These are phyloP conservation scores for Hygrophoropsis aurantiaca DNA, from an alignment of 768 basidiomycete genomes.

Conservation along the genomic window DNA sequence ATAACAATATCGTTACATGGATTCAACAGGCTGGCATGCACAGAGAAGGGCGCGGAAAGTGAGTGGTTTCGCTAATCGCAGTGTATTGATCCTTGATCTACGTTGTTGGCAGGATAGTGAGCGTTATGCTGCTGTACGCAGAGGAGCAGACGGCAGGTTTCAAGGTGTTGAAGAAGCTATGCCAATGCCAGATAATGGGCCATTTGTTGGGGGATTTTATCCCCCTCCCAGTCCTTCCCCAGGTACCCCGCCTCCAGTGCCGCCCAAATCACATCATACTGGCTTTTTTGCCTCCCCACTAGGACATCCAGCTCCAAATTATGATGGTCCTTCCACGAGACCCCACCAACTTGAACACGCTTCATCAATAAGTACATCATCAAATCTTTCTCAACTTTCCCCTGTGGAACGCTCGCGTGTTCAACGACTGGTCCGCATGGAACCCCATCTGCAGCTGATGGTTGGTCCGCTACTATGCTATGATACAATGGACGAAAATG, in stretches of 20 bases:
- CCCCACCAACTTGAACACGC: constrained; percentile 1
- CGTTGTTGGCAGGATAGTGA: constrained; percentile 18
- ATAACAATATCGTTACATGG: constrained; percentile 46
- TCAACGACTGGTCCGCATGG: constrained; percentile 63
- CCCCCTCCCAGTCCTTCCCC: constrained; percentile 31
- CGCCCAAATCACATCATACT: constrained; percentile 37
- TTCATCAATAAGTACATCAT: constrained; percentile 18
- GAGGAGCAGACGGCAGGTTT: constrained; percentile 50
- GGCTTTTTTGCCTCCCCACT: constrained; percentile 6
- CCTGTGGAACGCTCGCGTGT: constrained; percentile 67
- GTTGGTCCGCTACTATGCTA: constrained; percentile 88
- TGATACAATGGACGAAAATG: constrained; percentile 78
- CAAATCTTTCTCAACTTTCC: constrained; percentile 47
- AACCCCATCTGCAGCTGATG: constrained; percentile 87
- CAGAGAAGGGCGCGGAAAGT: constrained; percentile 60
- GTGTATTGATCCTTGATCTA: not conserved
- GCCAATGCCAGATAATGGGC: constrained; percentile 55
- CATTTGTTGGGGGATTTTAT: constrained; percentile 58
- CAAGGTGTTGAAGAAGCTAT: constrained; percentile 55
- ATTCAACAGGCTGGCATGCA: constrained; percentile 77
- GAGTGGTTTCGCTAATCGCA: constrained; percentile 14
- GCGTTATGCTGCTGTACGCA: constrained; percentile 23
- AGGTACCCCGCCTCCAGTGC: constrained; percentile 46
- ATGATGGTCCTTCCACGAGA: constrained; percentile 5
- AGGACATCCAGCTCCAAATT: constrained; percentile 19